Base-by-base conservation (phyloP, 2,329 filamentous ascomycete genomes). In the Penicillium hordei region DNA sequence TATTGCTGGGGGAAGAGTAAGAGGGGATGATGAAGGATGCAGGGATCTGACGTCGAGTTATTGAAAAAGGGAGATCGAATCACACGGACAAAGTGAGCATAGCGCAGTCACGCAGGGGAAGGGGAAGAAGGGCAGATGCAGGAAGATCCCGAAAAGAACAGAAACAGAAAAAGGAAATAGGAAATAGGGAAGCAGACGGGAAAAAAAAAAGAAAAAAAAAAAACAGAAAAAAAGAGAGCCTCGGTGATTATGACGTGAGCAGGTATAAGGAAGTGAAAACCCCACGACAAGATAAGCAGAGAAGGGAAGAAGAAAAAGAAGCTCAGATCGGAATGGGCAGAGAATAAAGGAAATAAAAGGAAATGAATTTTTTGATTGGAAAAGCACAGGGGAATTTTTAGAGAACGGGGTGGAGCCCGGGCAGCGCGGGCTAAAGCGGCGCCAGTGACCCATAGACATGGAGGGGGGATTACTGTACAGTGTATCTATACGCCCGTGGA, bases 361-460 rank as follows among this genome's bases (percentile, higher is more conserved):
- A 48, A 62, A 45, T 49, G 42, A 60, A 61, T 58, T 64, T 62
- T 62, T 34, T 66, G 52, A 65, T 66, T 62, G 62, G 62, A 59
- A 53, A 42, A 39, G 48, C 33, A 12, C 21, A 53, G 38, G 45
- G 42, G 52, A 52, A 61, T 61, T 64, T 66, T 62, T 59, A 58
- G 61, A 56, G 59, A 62, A 61, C 58, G 58, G 52, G 54, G 62
- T 64, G 63, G 64, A 65, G 51, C 56, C 58, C 60, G 62, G 59
- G 60, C 62, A 63, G 58, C 40, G 61, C 63, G 61, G 61, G 60
- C 62, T 62, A 64, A 63, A 66, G 62, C 60, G 60, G 60, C 68
- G 66, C 67, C 70, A 70, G 62, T 62, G 68, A 72, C 71, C 72
- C 72, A 68, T 73, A 65, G 71, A 69, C 67, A 68, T 73, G 70